Evolutionary conservation across 495 filamentous ascomycete genomes (phyloP), one percentile per base, ranked within the genome.

Genomic region (Neurospora discreta): DNA sequence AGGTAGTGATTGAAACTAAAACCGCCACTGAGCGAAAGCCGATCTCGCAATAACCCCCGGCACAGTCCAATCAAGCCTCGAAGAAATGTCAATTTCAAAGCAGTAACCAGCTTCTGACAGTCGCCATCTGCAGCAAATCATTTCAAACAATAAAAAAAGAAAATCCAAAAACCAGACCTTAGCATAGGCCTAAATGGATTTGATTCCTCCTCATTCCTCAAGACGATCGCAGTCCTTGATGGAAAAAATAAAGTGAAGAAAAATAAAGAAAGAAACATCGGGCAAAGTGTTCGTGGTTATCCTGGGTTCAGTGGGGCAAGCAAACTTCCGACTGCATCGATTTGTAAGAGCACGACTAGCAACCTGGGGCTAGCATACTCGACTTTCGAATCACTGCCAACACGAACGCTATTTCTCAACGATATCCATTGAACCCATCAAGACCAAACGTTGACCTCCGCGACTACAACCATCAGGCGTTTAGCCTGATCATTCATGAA

Each of bases 81-180:
- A 65, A 26, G 26, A 65, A 65, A 65, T 65, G 52, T 65, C 52
- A 33, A 65, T 83, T 83, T 83, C 80, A 82, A 82, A 82, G 80
- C 80, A 82, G 38, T 39, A 39, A 18, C 43, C 68, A 39, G 5
- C 44, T 15, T 23, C 26, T 30, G 33, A 36, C n/a, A n/a, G 42
- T 23, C 9, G 33, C 33, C 30, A 58, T 20, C 15, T 15, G 68
- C 42, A 68, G 16, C 33, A 39, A 58, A 69, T 15, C 10, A 20
- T 44, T 30, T 38, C 67, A 58, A 69, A 69, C n/a, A n/a, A n/a
- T n/a, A n/a, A n/a, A n/a, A n/a, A n/a, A n/a, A n/a, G n/a, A n/a
- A n/a, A n/a, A n/a, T n/a, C n/a, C n/a, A 71, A 69, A 23, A 73
- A 70, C 52, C 71, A 77, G 74, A 43, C 69, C 71, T 72, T 41